Evolutionary conservation across 495 filamentous ascomycete genomes (phyloP).

Genomic region (Penicillium chermesinum): DNA sequence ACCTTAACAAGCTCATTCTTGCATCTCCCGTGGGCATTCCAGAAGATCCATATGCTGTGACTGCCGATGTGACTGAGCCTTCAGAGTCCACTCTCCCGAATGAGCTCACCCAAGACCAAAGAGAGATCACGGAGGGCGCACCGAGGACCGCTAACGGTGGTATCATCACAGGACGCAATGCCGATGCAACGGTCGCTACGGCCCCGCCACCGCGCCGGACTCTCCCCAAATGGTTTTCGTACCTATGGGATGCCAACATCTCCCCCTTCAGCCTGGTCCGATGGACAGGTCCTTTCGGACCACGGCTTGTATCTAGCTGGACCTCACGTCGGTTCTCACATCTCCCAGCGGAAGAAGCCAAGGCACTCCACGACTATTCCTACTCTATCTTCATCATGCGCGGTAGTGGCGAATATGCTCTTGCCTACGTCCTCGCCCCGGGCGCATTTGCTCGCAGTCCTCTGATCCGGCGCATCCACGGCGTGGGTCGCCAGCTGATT

Average conservation of each 20-base stretch:
- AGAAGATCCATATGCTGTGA: slow-evolving; percentile 88
- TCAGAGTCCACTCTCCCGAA: slow-evolving; percentile 60
- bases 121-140: slow-evolving; percentile 36
- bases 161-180: slow-evolving; percentile 47
- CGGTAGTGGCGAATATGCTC: slow-evolving; percentile 91
- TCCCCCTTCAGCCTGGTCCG: slow-evolving; percentile 90
- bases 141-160: slow-evolving; percentile 53
- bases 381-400: slow-evolving; percentile 91
- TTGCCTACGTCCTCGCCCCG: slow-evolving; percentile 88
- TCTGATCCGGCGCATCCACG: slow-evolving; percentile 77
- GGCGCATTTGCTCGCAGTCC: slow-evolving; percentile 89
- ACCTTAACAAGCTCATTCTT: slow-evolving; percentile 89
- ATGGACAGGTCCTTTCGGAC: slow-evolving; percentile 85
- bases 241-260: slow-evolving; percentile 95
- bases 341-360: slow-evolving; percentile 72
- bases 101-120: slow-evolving; percentile 73
- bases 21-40: slow-evolving; percentile 93
- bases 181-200: slow-evolving; percentile 14
- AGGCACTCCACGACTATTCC: slow-evolving; percentile 83
- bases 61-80: slow-evolving; percentile 73
- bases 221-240: slow-evolving; percentile 77
- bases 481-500: slow-evolving; percentile 68
- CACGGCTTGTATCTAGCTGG: slow-evolving; percentile 91
- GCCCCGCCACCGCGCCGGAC: slow-evolving; percentile 53
- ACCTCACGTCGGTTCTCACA: slow-evolving; percentile 88